Evolutionary conservation across 495 filamentous ascomycete genomes (phyloP), one percentile per base, ranked within the genome.

Genomic region (Penicillium lividum): DNA sequence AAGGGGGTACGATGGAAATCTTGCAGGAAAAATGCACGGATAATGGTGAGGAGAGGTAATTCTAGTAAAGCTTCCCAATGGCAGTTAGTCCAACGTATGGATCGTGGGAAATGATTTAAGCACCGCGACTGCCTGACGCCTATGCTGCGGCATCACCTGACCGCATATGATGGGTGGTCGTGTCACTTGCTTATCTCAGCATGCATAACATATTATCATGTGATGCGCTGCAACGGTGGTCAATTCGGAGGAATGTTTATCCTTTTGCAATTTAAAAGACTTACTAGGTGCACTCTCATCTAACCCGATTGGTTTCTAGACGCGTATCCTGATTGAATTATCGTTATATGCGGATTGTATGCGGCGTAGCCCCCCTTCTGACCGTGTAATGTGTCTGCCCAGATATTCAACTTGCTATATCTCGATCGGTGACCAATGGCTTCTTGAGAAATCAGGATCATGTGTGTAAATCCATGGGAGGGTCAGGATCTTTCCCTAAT

Each of bases 61-160:
- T 22, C 16, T 6, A 27, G 4, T 13, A 1, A 9, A 47, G 25
- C 10, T 29, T 4, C 9, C 22, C 36, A 42, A 42, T 34, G 6
- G 9, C 9, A 27, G 16, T 7, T 10, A 31, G 28, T 16, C 38
- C n/a, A 9, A 34, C 10, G 15, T 28, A 43, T 28, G 29, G 4
- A 40, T n/a, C 36, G 22, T 27, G 29, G 44, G 27, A 33, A 27
- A 60, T 7, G 38, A 46, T 44, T 36, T n/a, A 38, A 43, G 46
- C 46, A 49, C 46, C 29, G 18, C 25, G 40, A 34, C 53, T 55
- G 53, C 53, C 53, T 55, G 30, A 47, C 15, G 25, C 51, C 56
- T 28, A 51, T 54, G 54, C 59, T 44, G 53, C 54, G 34, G 43
- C 34, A 58, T 63, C 60, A 63, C 60, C 40, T 63, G 60, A 63